A percentile compares a stretch with the other conserved stretches of the same genome.
Evolutionary conservation across 176 grass and related monocot species (phyloP).

Genomic region (Microstegium vimineum): DNA sequence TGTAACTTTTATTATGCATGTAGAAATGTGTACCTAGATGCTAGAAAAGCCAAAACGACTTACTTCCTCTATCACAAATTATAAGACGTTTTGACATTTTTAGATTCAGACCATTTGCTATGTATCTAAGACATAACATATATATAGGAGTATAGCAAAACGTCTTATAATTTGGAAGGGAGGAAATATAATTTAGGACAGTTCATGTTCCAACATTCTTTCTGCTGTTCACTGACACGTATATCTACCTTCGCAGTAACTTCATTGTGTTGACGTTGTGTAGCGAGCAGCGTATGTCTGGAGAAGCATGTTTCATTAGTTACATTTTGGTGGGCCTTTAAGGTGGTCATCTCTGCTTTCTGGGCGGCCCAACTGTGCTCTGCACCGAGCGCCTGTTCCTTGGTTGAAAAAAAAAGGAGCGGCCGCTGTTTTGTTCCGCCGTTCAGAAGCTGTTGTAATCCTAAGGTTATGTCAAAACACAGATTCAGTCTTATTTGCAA

Average conservation of each 20-base stretch:
- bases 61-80: no score
- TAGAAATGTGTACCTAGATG: not conserved
- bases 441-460: slow-evolving; percentile 25
- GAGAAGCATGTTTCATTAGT: slow-evolving; percentile 8
- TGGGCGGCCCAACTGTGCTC: not conserved
- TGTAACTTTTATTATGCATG: not conserved
- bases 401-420: no score
- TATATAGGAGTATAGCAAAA: no score
- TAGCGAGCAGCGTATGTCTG: slow-evolving; percentile 22
- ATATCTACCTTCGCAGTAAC: slow-evolving; percentile 8
- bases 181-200: no score
- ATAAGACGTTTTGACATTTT: no score
- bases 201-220: not conserved
- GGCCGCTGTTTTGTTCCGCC: not conserved
- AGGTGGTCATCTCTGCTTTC: slow-evolving; percentile 3
- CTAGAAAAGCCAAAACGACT: not conserved
- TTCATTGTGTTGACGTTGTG: not conserved
- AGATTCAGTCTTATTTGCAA: slow-evolving; percentile 12
- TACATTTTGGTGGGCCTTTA: not conserved
- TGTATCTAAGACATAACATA: no score
- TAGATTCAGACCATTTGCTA: no score
- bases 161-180: no score
- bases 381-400: not conserved
- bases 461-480: slow-evolving; percentile 21
- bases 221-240: not conserved